Evolutionary conservation across 805 yeast species (phyloP).

Genomic region (Kuraishia piskuri): DNA sequence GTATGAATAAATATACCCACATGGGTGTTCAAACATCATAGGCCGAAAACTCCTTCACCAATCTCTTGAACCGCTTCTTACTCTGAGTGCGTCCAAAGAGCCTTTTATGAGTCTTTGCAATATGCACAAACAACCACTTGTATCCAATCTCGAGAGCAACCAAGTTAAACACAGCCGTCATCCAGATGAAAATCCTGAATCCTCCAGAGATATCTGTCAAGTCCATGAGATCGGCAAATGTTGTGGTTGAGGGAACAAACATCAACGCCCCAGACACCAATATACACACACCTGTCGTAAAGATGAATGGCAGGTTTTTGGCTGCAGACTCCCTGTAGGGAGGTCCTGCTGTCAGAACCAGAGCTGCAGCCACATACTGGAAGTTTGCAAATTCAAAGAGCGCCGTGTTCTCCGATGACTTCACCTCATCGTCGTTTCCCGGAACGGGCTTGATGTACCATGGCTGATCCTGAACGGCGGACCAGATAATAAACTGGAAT

Average conservation of each 20-base stretch:
- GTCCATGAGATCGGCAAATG: constrained; percentile 66
- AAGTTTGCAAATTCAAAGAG: constrained; percentile 75
- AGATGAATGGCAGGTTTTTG: constrained; percentile 62
- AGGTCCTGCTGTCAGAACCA: constrained; percentile 83
- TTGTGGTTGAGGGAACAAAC: constrained; percentile 38
- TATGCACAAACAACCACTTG: constrained; percentile 27
- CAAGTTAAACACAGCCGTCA: constrained; percentile 41
- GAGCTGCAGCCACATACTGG: constrained; percentile 81
- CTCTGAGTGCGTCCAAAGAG: constrained; percentile 20
- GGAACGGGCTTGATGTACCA: constrained; percentile 84
- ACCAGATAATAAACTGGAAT: constrained; percentile 70
- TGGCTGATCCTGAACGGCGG: constrained; percentile 38
- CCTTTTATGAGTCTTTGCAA: constrained; percentile 32
- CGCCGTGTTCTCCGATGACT: constrained; percentile 84
- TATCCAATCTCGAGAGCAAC: constrained; percentile 37
- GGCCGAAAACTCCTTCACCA: constrained; percentile 17
- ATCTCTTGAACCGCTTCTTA: constrained; percentile 29
- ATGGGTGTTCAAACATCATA: neutral
- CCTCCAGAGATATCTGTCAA: constrained; percentile 48
- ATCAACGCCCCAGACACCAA: constrained; percentile 46
- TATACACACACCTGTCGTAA: constrained; percentile 45
- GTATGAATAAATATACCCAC: neutral
- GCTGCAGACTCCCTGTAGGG: constrained; percentile 80
- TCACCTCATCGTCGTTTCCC: constrained; percentile 74
- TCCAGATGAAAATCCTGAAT: constrained; percentile 44